Base-by-base conservation (phyloP, 495 filamentous ascomycete species). In the Physcia stellaris region DNA sequence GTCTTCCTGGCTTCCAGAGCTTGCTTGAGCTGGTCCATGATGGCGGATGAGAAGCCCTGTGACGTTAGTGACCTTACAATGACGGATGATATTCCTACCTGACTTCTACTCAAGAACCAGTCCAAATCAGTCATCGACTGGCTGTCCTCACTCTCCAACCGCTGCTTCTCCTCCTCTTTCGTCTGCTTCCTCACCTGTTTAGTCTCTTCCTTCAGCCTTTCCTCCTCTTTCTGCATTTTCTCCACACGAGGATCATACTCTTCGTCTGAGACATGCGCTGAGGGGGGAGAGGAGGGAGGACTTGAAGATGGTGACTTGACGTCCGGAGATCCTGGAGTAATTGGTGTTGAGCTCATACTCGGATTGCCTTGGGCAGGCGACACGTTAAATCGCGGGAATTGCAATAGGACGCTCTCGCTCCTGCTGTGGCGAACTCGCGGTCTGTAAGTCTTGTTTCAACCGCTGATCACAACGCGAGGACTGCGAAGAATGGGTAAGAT, bases 231-330 rank as follows among this genome's bases (percentile, higher is more conserved):
- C 7, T 40, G 48, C 48, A 46, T 46, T 9, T 31, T 43, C 32
- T 50, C 44, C 17, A 37, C 15, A 10, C 39, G 31, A 3, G 48
- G 40, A 19, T 42, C 37, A 29, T 43, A 52, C 3, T 12, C 30
- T 10, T 29, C 24, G 16, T 42, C 15, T 11, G 19, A 21, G 3
- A 35, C 10, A n/a, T 16, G 30, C 26, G 41, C 39, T 28, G 50
- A 47, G 5, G 52, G 49, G 10, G 65, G 63, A 4, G 66, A 64
- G 1, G 66, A 69, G 2, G 66, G 57, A 15, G 53, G 55, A 21
- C 64, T 67, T 1, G 67, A 69, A 16, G 58, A 48, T 11, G 31
- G 24, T 21, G 46, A 43, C 23, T 30, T 35, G n/a, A 31, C 45
- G 7, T 48, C 43, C 4, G 33, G 23, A 3, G 49, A 64, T 18